Percentiles rank a stretch among this genome's conserved stretches.
phyloP scores from a whole-genome alignment of 352 stramenopile genomes.

The Phytophthora tentaculata region DNA sequence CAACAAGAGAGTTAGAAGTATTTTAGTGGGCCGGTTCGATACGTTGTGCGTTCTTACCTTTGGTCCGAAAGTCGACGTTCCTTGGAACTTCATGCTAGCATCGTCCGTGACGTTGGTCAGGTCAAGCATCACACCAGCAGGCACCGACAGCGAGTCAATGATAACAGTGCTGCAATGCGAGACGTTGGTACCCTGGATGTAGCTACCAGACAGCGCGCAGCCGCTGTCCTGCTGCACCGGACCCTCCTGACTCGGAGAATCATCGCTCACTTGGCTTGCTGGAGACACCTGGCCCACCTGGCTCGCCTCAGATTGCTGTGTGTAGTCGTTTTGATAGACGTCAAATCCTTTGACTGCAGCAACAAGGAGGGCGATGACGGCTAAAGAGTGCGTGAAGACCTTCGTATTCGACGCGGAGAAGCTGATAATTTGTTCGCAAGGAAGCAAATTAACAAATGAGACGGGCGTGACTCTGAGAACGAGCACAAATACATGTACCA shows the following conservation, averaged over 20 bases:
- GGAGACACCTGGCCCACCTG: conserved; percentile 20
- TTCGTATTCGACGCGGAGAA: conserved; percentile 13
- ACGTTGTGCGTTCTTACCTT: conserved; percentile 12
- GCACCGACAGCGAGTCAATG: conserved; percentile 37
- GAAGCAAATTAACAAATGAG: conserved; percentile 22
- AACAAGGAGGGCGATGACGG: conserved; percentile 10
- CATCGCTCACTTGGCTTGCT: conserved; percentile 8
- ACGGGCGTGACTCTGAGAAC: conserved; percentile 13
- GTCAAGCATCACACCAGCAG: conserved; percentile 41
- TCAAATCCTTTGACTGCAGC: conserved; percentile 10
- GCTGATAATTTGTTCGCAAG: conserved; percentile 6
- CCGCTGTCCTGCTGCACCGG: conserved; percentile 21
- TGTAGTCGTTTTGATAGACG: conserved; percentile 13
- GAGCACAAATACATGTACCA: not conserved
- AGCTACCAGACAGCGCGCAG: conserved; percentile 39
- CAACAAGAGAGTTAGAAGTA: not conserved
- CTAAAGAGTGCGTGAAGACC: conserved; percentile 4
- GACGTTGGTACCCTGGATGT: conserved; percentile 32
- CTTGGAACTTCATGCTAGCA: conserved; percentile 40
- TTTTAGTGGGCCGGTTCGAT: not conserved
- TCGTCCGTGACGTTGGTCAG: conserved; percentile 33
- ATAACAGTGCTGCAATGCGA: conserved; percentile 29
- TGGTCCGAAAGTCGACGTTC: conserved; percentile 42
- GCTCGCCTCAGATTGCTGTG: conserved; percentile 8
- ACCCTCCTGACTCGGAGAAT: conserved; percentile 2